Evolutionary conservation across 2,329 filamentous ascomycete species (phyloP).

Genomic region (Ascochyta fabae): DNA sequence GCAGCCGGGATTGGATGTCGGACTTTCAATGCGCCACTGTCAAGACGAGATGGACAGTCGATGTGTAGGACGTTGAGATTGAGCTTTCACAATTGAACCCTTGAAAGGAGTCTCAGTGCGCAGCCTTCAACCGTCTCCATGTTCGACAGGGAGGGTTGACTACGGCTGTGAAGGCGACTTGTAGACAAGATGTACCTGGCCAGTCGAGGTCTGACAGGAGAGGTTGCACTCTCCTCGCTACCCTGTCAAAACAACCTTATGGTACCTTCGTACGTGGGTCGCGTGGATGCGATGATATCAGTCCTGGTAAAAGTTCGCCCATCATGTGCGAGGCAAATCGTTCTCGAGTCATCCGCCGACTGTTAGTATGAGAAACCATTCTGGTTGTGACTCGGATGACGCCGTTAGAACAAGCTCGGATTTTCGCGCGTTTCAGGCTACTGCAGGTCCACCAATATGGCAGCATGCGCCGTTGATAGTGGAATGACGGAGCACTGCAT

Average conservation of each 20-base stretch:
- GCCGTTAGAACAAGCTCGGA: background rate
- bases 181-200: too few species aligned
- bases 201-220: too few species aligned
- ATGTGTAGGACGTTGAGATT: background rate
- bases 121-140: too few species aligned
- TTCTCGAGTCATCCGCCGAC: background rate
- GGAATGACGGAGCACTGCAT: constrained; percentile 5
- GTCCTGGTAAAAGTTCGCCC: background rate
- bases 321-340: background rate
- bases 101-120: background rate
- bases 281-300: background rate
- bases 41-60: background rate
- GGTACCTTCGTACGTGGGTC: background rate
- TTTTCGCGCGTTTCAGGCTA: constrained; percentile 25
- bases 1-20: too few species aligned
- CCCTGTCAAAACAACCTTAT: background rate
- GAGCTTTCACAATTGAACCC: background rate
- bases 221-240: too few species aligned
- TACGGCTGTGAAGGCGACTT: too few species aligned
- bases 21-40: background rate
- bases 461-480: constrained; percentile 20
- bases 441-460: constrained; percentile 26
- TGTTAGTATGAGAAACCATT: background rate
- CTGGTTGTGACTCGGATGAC: background rate
- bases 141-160: too few species aligned